phyloP scores from a whole-genome alignment of 352 stramenopile species.

The Pythium phragmiticola region DNA sequence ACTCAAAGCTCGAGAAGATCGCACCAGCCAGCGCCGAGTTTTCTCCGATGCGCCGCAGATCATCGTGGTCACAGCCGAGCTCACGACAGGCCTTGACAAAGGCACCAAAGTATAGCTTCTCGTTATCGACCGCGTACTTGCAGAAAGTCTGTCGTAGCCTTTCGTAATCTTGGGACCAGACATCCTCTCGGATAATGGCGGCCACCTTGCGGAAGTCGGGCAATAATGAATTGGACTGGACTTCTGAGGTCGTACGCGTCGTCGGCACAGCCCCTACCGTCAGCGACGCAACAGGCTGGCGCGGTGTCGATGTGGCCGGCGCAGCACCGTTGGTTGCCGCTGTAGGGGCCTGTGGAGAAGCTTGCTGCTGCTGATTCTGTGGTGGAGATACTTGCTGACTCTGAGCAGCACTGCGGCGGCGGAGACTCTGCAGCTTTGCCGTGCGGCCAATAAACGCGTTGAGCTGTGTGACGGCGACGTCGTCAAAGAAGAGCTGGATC shows the following conservation, averaged over 20 bases:
- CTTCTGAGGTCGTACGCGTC: conserved; percentile 16
- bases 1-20: conserved; percentile 77
- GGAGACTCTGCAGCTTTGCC: conserved; percentile 47
- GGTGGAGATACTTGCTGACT: not conserved
- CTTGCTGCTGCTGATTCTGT: conserved; percentile 13
- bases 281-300: conserved; percentile 3
- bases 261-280: not conserved
- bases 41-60: conserved; percentile 58
- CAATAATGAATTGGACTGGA: conserved; percentile 4
- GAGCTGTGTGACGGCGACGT: conserved; percentile 74
- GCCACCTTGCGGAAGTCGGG: conserved; percentile 23
- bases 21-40: conserved; percentile 63
- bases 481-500: conserved; percentile 85
- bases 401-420: conserved; percentile 19
- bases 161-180: conserved; percentile 54
- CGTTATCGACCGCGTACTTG: conserved; percentile 47
- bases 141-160: conserved; percentile 49
- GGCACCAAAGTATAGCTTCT: conserved; percentile 60
- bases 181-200: conserved; percentile 42
- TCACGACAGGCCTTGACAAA: conserved; percentile 63
- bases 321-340: not conserved
- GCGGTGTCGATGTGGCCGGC: not conserved
- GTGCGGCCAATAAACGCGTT: conserved; percentile 79
- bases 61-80: conserved; percentile 55
- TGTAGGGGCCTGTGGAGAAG: not conserved